phyloP scores from a whole-genome alignment of 1,139 yeast species.

The Keqinozyma sinolaborantium region DNA sequence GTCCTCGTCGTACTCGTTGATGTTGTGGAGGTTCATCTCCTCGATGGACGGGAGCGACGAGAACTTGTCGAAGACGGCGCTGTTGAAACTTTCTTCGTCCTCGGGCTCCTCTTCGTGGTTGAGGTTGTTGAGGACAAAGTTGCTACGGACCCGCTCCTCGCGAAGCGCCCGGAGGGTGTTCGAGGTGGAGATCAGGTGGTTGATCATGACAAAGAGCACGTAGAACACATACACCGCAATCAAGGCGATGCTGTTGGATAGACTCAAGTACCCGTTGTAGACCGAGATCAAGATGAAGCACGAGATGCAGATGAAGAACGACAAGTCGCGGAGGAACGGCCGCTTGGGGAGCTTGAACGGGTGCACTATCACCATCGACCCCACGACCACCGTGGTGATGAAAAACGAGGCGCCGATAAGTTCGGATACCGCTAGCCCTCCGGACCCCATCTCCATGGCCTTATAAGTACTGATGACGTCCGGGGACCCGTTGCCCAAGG shows the following conservation, averaged over 20 bases:
- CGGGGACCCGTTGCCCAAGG: conserved; percentile 91
- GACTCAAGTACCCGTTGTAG: conserved; percentile 41
- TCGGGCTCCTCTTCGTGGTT: conserved; percentile 3
- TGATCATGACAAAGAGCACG: conserved; percentile 41
- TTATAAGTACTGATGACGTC: conserved; percentile 83
- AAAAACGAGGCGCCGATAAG: conserved; percentile 81
- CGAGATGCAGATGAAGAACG: conserved; percentile 49
- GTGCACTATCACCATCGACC: conserved; percentile 63
- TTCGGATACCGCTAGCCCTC: conserved; percentile 83
- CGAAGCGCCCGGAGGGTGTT: conserved; percentile 16
- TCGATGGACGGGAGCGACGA: conserved; percentile 32
- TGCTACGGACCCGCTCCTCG: conserved; percentile 28
- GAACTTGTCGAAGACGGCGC: conserved; percentile 19
- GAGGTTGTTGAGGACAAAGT: conserved; percentile 10
- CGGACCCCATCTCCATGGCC: conserved; percentile 67
- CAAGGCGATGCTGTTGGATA: conserved; percentile 45
- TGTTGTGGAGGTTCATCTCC: conserved; percentile 18
- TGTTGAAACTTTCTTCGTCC: conserved; percentile 11
- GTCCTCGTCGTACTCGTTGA: conserved; percentile 19
- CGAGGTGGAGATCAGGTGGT: conserved; percentile 23
- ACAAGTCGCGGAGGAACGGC: conserved; percentile 53
- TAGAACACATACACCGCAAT: conserved; percentile 50
- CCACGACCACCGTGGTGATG: conserved; percentile 72
- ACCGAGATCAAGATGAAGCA: conserved; percentile 38
- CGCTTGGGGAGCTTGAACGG: conserved; percentile 59